Evolutionary conservation across 768 basidiomycete species (phyloP).

Genomic region (Dioszegia crocea): DNA sequence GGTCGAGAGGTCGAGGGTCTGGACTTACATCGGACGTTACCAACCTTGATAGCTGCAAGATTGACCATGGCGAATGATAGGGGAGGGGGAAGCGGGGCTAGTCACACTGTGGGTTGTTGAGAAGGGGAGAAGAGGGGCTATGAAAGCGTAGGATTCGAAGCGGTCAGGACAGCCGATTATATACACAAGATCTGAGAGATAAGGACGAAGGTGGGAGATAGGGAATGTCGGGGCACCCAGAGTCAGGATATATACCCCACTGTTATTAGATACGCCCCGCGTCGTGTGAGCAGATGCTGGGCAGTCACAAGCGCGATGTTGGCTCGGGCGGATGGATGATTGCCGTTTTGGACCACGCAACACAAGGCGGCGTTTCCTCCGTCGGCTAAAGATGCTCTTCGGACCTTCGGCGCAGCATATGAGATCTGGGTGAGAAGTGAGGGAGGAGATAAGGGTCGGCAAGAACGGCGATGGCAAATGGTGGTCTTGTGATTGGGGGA

Average conservation of each 20-base stretch:
- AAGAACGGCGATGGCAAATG: too few relatives aligned
- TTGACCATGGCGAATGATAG: constrained; percentile 10
- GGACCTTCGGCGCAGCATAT: too few relatives aligned
- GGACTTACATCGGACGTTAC: constrained; percentile 24
- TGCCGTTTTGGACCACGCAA: too few relatives aligned
- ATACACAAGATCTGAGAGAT: neutral
- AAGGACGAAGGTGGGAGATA: neutral
- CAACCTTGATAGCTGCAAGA: constrained; percentile 27
- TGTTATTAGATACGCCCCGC: too few relatives aligned
- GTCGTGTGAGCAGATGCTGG: neutral
- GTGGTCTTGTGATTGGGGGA: too few relatives aligned
- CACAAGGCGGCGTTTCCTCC: too few relatives aligned
- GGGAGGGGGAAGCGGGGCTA: neutral
- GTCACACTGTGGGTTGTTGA: neutral
- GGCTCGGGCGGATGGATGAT: too few relatives aligned
- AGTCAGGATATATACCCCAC: neutral
- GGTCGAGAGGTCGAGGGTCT: neutral
- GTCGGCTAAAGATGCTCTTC: too few relatives aligned
- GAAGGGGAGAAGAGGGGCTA: neutral
- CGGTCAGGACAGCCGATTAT: neutral
- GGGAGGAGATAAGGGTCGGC: too few relatives aligned
- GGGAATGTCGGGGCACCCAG: neutral
- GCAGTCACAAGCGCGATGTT: neutral
- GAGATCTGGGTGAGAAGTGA: too few relatives aligned
- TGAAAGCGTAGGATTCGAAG: too few relatives aligned